Conservation (phyloP, 2,329 filamentous ascomycete species). For the Aspergillus quadricinctus region DNA sequence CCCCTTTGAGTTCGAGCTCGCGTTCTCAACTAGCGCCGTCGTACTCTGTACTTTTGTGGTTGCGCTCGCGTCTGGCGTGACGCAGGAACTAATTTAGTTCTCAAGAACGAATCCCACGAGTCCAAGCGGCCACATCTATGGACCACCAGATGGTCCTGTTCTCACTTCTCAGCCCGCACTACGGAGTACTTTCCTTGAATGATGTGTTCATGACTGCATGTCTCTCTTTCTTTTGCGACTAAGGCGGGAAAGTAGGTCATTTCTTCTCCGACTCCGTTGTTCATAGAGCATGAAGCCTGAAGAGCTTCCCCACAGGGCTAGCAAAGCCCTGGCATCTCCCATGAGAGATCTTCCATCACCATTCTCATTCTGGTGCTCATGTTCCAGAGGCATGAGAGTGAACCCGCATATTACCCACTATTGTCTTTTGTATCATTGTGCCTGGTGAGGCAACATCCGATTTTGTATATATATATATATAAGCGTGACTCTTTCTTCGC, state of each 20-base stretch:
- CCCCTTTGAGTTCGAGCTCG: neutral
- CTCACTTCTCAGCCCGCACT: neutral
- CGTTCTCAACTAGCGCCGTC: neutral
- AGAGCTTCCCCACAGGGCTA: neutral
- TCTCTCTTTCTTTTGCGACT: neutral
- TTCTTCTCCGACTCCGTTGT: neutral
- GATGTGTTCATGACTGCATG: neutral
- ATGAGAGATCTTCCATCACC: neutral
- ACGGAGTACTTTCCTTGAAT: neutral
- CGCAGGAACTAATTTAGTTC: conserved; percentile 7
- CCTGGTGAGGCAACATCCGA: neutral
- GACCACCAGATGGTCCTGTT: neutral
- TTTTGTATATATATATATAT: neutral
- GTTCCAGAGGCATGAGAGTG: neutral
- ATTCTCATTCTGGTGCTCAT: neutral
- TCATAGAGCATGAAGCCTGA: neutral
- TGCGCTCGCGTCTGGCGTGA: neutral
- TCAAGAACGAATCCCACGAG: neutral
- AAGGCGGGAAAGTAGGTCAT: neutral
- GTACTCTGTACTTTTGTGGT: conserved; percentile 3
- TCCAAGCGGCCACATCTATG: neutral
- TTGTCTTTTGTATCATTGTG: neutral
- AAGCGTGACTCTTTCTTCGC: neutral
- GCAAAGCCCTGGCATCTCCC: neutral
- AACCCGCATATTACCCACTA: neutral